These are phyloP conservation scores for Gaultheria prostrata DNA, from an alignment of 148 eudicot species.

Conservation along the genomic window DNA sequence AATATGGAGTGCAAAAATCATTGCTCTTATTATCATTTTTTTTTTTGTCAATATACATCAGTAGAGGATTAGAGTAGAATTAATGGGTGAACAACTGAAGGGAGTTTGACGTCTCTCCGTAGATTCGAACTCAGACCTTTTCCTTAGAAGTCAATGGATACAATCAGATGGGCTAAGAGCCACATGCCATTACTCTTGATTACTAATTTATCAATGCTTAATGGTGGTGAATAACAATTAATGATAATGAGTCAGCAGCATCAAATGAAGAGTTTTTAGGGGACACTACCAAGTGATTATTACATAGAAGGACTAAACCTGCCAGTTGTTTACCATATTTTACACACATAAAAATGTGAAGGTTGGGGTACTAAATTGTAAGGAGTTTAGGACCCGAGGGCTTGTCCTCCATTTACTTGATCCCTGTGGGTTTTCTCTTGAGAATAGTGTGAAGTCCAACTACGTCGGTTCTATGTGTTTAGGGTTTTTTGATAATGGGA, in stretches of 20 bases:
- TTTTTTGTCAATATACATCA: too few relatives aligned
- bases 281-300: constrained; percentile 23
- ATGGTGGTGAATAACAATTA: background rate
- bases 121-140: too few relatives aligned
- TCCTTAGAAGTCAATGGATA: too few relatives aligned
- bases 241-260: constrained; percentile 21
- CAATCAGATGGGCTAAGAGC: too few relatives aligned
- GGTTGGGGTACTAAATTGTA: background rate
- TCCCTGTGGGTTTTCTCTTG: constrained; percentile 21
- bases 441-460: constrained; percentile 19
- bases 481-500: background rate
- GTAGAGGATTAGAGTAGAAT: too few relatives aligned
- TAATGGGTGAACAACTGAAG: too few relatives aligned
- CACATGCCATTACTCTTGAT: too few relatives aligned
- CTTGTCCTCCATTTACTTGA: constrained; percentile 11
- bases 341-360: background rate
- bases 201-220: too few relatives aligned
- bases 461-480: constrained; percentile 8
- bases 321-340: background rate
- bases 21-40: too few relatives aligned
- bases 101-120: too few relatives aligned
- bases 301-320: constrained; percentile 32
- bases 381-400: constrained; percentile 25
- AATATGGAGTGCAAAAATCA: too few relatives aligned
- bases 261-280: constrained; percentile 42